Evolutionary conservation across 768 basidiomycete species (phyloP).

Genomic region (Chalciporus chontae): DNA sequence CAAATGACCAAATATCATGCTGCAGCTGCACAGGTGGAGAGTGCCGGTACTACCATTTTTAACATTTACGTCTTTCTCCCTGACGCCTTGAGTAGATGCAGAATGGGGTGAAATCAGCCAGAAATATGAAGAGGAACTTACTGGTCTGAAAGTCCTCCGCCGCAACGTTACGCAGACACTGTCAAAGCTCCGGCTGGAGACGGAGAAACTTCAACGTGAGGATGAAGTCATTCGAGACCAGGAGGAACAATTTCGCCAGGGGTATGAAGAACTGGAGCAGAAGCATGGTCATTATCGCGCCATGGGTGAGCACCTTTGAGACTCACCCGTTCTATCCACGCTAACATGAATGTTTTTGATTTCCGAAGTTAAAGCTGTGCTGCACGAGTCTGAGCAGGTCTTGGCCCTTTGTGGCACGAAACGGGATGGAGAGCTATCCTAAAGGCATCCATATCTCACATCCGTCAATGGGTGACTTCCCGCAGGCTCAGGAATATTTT

Average conservation of each 20-base stretch:
- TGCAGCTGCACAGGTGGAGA: constrained; percentile 39
- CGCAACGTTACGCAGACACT: constrained; percentile 45
- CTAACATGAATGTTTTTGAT: constrained; percentile 7
- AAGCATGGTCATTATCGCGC: constrained; percentile 40
- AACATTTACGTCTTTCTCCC: neutral
- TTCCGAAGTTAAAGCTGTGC: constrained; percentile 35
- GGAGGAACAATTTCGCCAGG: constrained; percentile 37
- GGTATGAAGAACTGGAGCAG: constrained; percentile 38
- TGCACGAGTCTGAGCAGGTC: constrained; percentile 45
- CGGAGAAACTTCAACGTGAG: constrained; percentile 40
- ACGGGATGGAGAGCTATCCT: constrained; percentile 29
- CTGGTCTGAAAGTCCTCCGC: constrained; percentile 54
- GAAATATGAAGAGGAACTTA: constrained; percentile 60
- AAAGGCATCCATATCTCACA: constrained; percentile 1
- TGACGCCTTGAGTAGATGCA: constrained; percentile 36
- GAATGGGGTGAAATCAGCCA: constrained; percentile 58
- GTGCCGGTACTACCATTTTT: constrained; percentile 29
- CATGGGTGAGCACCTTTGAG: constrained; percentile 31
- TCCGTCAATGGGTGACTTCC: too few species aligned
- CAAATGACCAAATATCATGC: constrained; percentile 50
- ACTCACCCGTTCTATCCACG: neutral
- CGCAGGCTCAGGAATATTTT: too few species aligned
- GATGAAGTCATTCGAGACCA: constrained; percentile 39
- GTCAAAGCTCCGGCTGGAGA: constrained; percentile 36
- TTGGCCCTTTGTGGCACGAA: constrained; percentile 44